Evolutionary conservation across 208 protist species (phyloP), one percentile per base, ranked within the genome.

Genomic region (Sergeia podlipaevii): DNA sequence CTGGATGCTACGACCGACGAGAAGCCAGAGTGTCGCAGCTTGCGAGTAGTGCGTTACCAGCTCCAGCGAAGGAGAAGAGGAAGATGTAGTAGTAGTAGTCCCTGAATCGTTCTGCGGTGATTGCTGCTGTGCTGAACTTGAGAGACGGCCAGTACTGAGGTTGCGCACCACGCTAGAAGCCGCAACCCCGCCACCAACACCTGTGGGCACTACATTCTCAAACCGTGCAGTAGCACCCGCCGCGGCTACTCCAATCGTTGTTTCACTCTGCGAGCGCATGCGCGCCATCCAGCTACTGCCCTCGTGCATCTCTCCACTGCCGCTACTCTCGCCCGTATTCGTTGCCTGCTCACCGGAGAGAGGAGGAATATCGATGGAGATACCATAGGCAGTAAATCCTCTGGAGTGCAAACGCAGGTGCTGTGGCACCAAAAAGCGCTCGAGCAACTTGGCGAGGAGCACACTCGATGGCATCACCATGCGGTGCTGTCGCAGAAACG

Each of bases 401-500:
- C 74, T 59, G 38, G 80, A 77, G 18, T 38, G 69, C 27, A 82
- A 65, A 23, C 63, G 50, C 21, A 85, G 27, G 2, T 76, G 73
- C 1, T 71, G 45, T 0, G 80, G 81, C 0, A 85, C 70, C 3
- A 72, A 47, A 57, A 80, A 84, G 15, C 81, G 69, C 60, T 83
- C 65, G 34, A 89, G 58, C 36, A 85, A 49, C 57, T 85, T 82
- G 6, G 70, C 73, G 41, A 89, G 60, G 21, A 85, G 61, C 44
- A 70, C 63, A 29, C 63, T 62, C 8, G 81, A 83, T 6, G 74
- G 65, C 27, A 70, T 57, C 54, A 85, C 66, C 39, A 65, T 50
- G 13, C 70, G 76, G 56, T 85, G 70, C 42, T 75, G 69, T 3
- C 81, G 75, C 10, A 89, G 66, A 39, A 89, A 84, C 15, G 66